phyloP scores from a whole-genome alignment of 1,284 basidiomycete species.

The Apiotrichum mycotoxinovorans region DNA sequence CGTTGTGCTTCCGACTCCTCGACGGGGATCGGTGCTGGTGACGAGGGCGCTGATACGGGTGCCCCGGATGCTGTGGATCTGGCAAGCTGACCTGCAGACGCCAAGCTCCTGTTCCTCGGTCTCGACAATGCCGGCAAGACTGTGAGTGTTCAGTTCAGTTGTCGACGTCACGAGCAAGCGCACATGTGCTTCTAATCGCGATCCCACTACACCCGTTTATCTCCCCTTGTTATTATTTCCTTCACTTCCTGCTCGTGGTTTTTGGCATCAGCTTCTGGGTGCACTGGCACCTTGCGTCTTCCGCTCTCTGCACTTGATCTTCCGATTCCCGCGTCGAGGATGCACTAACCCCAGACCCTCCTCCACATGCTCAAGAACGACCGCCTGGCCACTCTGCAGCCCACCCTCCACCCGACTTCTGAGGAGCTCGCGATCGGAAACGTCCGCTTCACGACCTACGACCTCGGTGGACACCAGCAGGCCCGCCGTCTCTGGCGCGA shows the following conservation, averaged over 20 bases:
- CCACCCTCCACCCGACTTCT: conserved; percentile 98
- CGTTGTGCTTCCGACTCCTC: too few species aligned
- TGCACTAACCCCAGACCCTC: conserved; percentile 69
- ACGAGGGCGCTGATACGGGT: too few species aligned
- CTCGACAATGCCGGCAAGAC: conserved; percentile 99
- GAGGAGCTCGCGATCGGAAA: conserved; percentile 99
- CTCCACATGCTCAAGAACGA: conserved; percentile 99
- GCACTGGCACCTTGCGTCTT: neutral
- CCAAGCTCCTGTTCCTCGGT: conserved; percentile 98
- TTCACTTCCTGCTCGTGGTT: too few species aligned
- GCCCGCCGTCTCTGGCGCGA: conserved; percentile 98
- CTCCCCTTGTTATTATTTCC: too few species aligned
- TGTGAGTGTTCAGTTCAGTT: conserved; percentile 57
- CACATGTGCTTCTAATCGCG: too few species aligned
- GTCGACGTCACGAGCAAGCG: too few species aligned
- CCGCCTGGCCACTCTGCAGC: conserved; percentile 93
- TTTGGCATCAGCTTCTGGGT: too few species aligned
- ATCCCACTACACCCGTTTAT: too few species aligned
- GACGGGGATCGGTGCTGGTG: too few species aligned
- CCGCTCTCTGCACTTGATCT: too few species aligned
- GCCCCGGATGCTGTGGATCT: neutral
- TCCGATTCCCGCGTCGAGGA: too few species aligned
- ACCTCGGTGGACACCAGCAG: conserved; percentile 97
- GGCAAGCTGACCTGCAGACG: conserved; percentile 47
- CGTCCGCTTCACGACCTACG: conserved; percentile 98